Percentiles rank a stretch among this genome's conserved stretches.
Conservation (phyloP, 805 yeast genomes). For the Nakazawaea ernobii region DNA sequence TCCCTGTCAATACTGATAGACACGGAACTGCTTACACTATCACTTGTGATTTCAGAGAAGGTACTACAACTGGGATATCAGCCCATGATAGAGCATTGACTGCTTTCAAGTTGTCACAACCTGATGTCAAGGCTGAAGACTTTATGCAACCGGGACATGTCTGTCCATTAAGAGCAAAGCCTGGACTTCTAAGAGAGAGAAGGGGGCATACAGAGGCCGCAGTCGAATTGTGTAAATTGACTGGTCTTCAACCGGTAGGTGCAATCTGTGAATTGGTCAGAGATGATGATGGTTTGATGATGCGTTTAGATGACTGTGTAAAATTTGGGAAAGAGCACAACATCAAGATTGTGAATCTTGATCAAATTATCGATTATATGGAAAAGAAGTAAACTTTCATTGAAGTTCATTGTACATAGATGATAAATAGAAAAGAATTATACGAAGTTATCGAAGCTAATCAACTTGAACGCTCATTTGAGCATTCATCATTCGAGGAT, state of each 20-base stretch:
- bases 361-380: conserved; percentile 58
- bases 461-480: too few species aligned
- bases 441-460: too few species aligned
- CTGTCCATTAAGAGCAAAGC: conserved; percentile 85
- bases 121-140: conserved; percentile 49
- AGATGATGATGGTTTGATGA: conserved; percentile 93
- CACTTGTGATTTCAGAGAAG: conserved; percentile 79
- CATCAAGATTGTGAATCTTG: conserved; percentile 73
- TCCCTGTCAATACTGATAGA: conserved; percentile 60
- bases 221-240: conserved; percentile 74
- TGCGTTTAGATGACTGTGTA: conserved; percentile 83
- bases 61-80: conserved; percentile 95
- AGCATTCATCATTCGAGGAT: too few species aligned
- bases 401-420: too few species aligned
- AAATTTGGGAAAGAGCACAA: conserved; percentile 56
- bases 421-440: too few species aligned
- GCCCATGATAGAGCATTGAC: conserved; percentile 93
- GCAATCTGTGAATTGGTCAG: conserved; percentile 92
- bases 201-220: conserved; percentile 98
- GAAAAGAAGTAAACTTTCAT: conserved; percentile 13
- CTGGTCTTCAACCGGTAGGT: conserved; percentile 80
- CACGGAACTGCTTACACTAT: conserved; percentile 97
- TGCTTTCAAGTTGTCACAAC: conserved; percentile 61
- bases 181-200: conserved; percentile 75
- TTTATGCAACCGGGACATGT: conserved; percentile 93